Conservation (phyloP, 2,329 filamentous ascomycete genomes). For the Fusarium guadeloupense region DNA sequence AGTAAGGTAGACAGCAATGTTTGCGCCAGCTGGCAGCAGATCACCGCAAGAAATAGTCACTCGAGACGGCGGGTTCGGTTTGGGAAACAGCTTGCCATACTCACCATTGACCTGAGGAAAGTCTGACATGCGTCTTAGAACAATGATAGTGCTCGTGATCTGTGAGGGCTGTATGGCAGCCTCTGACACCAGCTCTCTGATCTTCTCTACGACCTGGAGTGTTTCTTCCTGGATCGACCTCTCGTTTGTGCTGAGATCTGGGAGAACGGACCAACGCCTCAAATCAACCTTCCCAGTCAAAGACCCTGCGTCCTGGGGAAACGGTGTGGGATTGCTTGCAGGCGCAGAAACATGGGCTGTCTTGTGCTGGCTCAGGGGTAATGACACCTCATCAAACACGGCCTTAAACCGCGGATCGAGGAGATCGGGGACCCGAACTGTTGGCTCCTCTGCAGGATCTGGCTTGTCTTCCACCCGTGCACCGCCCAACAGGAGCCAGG, state of each 20-base stretch:
- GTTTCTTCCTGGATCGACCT: constrained; percentile 59
- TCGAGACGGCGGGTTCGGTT: constrained; percentile 84
- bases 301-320: constrained; percentile 7
- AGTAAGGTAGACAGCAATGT: constrained; percentile 68
- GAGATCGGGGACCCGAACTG: constrained; percentile 67
- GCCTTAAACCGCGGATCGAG: constrained; percentile 70
- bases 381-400: constrained; percentile 49
- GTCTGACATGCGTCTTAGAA: constrained; percentile 81
- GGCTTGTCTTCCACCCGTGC: constrained; percentile 62
- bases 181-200: constrained; percentile 53
- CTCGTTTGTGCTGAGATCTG: constrained; percentile 33
- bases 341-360: constrained; percentile 6
- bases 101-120: constrained; percentile 79
- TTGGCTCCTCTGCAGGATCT: constrained; percentile 19
- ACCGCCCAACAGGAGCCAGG: constrained; percentile 71
- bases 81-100: constrained; percentile 78
- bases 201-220: constrained; percentile 55
- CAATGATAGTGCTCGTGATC: constrained; percentile 68
- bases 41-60: constrained; percentile 84
- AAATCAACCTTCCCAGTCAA: constrained; percentile 33
- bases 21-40: constrained; percentile 65
- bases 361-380: constrained; percentile 10
- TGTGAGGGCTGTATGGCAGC: constrained; percentile 43
- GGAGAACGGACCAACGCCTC: constrained; percentile 53
- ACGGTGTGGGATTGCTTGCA: background rate